phyloP scores from a whole-genome alignment of 2,329 filamentous ascomycete genomes.

The Fusarium albidum region DNA sequence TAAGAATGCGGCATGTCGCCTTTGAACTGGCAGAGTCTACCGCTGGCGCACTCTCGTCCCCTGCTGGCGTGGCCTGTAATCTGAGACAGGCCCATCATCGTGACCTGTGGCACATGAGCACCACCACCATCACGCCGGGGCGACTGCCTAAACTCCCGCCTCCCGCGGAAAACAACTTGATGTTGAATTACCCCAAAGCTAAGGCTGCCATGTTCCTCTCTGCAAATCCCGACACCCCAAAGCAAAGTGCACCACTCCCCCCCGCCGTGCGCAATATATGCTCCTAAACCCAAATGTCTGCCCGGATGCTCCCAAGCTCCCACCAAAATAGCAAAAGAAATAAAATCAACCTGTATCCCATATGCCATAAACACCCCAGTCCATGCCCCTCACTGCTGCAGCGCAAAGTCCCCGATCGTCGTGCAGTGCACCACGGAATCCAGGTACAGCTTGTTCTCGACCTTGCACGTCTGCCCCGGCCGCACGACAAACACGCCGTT shows the following conservation, averaged over 20 bases:
- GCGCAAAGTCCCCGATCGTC: constrained; percentile 39
- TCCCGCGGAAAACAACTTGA: neutral
- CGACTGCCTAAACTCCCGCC: constrained; percentile 10
- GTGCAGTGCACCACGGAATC: constrained; percentile 55
- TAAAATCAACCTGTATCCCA: constrained; percentile 1
- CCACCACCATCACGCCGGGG: constrained; percentile 2
- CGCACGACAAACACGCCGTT: constrained; percentile 55
- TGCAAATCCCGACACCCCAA: no score
- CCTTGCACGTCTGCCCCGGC: constrained; percentile 47
- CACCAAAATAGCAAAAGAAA: no score
- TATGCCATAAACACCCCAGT: neutral
- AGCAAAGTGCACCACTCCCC: no score
- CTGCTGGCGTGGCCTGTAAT: constrained; percentile 17
- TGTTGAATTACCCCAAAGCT: neutral
- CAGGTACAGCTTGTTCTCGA: constrained; percentile 54
- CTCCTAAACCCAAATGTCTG: neutral
- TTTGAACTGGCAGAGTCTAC: constrained; percentile 6
- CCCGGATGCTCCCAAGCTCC: no score
- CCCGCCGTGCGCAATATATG: no score
- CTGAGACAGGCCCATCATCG: constrained; percentile 31
- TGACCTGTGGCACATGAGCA: constrained; percentile 32
- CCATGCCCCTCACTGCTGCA: constrained; percentile 13
- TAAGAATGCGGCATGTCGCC: constrained; percentile 6
- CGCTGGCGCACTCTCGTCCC: constrained; percentile 22
- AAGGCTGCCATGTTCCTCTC: neutral